Evolutionary conservation across 345 rosid genomes (phyloP).

Genomic region (Pistacia atlantica): DNA sequence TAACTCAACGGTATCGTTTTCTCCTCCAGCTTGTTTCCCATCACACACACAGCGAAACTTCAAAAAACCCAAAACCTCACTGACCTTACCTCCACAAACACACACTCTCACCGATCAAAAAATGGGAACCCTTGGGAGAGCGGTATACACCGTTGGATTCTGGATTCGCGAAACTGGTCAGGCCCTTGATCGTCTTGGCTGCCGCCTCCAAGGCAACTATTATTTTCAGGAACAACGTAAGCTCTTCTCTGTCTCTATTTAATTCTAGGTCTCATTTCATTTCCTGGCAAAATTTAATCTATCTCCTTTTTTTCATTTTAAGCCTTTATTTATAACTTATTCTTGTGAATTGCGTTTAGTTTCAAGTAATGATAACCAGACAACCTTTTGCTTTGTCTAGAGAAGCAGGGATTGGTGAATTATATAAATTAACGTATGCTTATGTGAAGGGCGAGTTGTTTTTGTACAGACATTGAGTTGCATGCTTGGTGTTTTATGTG

Average conservation of each 20-base stretch:
- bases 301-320: neutral
- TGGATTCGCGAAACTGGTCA: conserved; percentile 98
- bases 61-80: conserved; percentile 2
- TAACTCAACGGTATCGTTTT: conserved; percentile 16
- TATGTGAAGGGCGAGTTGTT: neutral
- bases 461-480: neutral
- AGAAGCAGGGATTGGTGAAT: neutral
- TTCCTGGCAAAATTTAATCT: neutral
- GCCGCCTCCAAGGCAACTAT: conserved; percentile 85
- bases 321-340: neutral
- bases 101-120: conserved; percentile 16
- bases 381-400: neutral
- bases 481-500: neutral
- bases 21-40: conserved; percentile 3
- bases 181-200: conserved; percentile 92
- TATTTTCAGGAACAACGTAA: conserved; percentile 83
- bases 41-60: conserved; percentile 12
- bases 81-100: neutral
- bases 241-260: conserved; percentile 15
- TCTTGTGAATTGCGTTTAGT: neutral
- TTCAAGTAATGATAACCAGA: neutral
- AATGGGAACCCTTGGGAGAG: conserved; percentile 91
- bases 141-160: conserved; percentile 85
- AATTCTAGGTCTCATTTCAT: conserved; percentile 17
- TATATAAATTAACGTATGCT: too few relatives aligned